Base-by-base conservation (phyloP, 306 rosid genomes). In the Cotoneaster glaucophyllus region DNA sequence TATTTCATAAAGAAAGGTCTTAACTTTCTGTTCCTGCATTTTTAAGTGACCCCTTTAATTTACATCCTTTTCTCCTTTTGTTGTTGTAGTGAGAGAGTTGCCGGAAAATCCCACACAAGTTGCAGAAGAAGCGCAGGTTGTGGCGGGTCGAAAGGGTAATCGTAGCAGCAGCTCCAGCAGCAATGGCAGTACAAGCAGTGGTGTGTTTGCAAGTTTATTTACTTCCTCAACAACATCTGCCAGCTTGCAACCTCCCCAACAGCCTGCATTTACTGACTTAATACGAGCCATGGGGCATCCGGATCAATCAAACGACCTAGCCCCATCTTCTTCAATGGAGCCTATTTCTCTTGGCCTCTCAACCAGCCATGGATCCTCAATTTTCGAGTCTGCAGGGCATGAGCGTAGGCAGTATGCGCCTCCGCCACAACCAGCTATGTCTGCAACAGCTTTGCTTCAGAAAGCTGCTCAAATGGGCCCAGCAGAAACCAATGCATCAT, bases 391-490 rank as follows among this genome's bases (percentile, higher is more conserved):
- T 28, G 88, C 87, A 26, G 90, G 89, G 70, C 95, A 87, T 69
- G 95, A 91, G 68, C 82, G 71, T 17, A 76, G 91, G 44, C 98
- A 84, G 15, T 91, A 89, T 31, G 81, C 84, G 0, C 84, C 92
- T 0, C 64, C 88, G 0, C 91, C 91, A 18, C 97, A 85, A 44
- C 93, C 97, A 2, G 89, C 93, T 3, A 88, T 93, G 97, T 93
- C 98, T 4, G 98, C 98, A 24, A 93, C 98, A 3, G 98, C 98
- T 12, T 77, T 93, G 28, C 96, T 93, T 10, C 98, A 93, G 88
- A 93, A 91, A 63, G 98, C 98, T 19, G 97, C 98, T 70, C 97
- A 93, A 80, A 91, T 93, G 94, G 96, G 96, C 3, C 84, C 96
- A 2, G 90, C 93, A 9, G 86, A 93, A 14, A 74, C 98, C 17